Percentiles rank a stretch among this genome's conserved stretches.
Conservation (phyloP, 352 stramenopile species). For the Pythium utonaiense region DNA sequence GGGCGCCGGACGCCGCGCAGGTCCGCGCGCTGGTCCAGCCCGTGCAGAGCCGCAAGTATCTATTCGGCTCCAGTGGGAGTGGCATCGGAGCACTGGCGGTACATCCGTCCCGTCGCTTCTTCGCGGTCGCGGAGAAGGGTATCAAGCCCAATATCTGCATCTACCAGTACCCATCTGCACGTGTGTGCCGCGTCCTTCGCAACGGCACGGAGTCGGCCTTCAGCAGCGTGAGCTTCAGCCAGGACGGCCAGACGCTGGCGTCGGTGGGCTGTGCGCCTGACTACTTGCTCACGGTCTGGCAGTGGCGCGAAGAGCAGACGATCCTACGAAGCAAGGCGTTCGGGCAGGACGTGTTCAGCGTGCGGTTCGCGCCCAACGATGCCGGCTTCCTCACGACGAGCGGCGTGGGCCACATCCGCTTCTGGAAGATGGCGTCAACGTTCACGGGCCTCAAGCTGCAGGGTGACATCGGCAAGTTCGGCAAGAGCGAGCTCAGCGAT, state of each 20-base stretch:
- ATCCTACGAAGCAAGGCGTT: slow-evolving; percentile 93
- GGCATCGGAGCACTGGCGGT: slow-evolving; percentile 70
- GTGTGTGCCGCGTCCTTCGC: slow-evolving; percentile 67
- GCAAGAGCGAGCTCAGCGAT: slow-evolving; percentile 92
- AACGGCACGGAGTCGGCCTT: slow-evolving; percentile 86
- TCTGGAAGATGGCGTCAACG: slow-evolving; percentile 95
- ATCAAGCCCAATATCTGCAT: slow-evolving; percentile 84
- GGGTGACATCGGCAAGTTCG: slow-evolving; percentile 95
- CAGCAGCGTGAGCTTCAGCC: slow-evolving; percentile 66
- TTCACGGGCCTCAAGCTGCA: slow-evolving; percentile 96
- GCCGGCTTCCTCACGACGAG: slow-evolving; percentile 90
- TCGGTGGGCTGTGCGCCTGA: slow-evolving; percentile 86
- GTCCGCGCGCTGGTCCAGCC: neutral
- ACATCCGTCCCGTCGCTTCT: slow-evolving; percentile 65
- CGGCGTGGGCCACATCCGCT: slow-evolving; percentile 92
- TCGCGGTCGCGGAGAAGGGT: slow-evolving; percentile 89
- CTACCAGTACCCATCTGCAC: slow-evolving; percentile 80
- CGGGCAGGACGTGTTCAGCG: slow-evolving; percentile 92
- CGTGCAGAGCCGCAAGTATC: slow-evolving; percentile 36
- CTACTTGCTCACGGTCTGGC: slow-evolving; percentile 92
- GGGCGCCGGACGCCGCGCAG: slow-evolving; percentile 2
- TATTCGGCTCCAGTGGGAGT: slow-evolving; percentile 68
- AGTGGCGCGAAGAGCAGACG: slow-evolving; percentile 88
- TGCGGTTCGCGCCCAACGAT: slow-evolving; percentile 86
- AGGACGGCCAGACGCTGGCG: slow-evolving; percentile 84